phyloP scores from a whole-genome alignment of 805 yeast genomes.

The Hanseniaspora pseudoguilliermondii region DNA sequence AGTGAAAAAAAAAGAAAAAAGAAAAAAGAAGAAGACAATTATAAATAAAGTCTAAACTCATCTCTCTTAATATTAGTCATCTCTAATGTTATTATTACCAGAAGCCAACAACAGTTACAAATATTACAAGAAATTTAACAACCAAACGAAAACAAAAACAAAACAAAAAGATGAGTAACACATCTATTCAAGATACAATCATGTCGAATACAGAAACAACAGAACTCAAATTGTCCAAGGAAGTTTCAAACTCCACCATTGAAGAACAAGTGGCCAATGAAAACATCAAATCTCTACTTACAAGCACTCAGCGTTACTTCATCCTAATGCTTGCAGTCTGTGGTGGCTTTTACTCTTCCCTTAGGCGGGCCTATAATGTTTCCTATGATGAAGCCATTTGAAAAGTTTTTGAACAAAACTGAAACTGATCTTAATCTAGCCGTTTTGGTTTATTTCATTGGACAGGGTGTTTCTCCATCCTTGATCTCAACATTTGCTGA shows the following conservation, averaged over 20 bases:
- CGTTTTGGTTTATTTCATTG: constrained; percentile 60
- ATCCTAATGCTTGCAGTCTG: constrained; percentile 25
- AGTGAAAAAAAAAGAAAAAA: no score
- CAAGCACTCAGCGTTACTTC: constrained; percentile 22
- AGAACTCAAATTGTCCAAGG: neutral
- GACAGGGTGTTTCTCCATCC: constrained; percentile 69
- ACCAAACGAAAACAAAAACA: no score
- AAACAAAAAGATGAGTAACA: neutral
- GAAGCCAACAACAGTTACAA: no score
- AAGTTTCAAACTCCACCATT: neutral
- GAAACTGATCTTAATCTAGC: constrained; percentile 52
- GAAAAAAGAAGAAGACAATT: no score
- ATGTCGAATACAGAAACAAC: neutral
- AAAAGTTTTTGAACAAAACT: constrained; percentile 37
- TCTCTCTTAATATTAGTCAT: no score
- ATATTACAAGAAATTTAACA: no score
- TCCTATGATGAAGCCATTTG: constrained; percentile 57
- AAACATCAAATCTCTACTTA: constrained; percentile 18
- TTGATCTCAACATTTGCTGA: constrained; percentile 60
- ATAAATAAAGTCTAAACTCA: no score
- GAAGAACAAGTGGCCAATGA: neutral
- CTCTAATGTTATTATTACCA: no score
- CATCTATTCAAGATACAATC: neutral
- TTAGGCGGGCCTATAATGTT: constrained; percentile 67
- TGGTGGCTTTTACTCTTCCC: constrained; percentile 50